These are phyloP conservation scores for Gillenia trifoliata DNA, from an alignment of 306 rosid species.

Conservation along the genomic window DNA sequence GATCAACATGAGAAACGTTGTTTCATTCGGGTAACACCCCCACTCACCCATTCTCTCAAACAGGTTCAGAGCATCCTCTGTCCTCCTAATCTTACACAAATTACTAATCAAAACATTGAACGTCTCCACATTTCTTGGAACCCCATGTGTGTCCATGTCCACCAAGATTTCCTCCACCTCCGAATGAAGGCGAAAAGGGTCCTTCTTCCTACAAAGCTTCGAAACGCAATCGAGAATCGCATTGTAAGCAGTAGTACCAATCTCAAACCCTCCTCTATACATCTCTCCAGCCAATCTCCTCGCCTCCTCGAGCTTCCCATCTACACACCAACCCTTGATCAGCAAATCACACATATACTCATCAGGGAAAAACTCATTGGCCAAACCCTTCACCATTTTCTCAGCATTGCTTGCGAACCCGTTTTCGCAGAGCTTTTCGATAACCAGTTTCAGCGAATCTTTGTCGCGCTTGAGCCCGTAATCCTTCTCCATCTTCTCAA, in stretches of 20 bases:
- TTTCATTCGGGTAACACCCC: conserved; percentile 41
- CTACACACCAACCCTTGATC: conserved; percentile 62
- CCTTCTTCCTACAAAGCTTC: conserved; percentile 65
- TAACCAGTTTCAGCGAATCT: conserved; percentile 43
- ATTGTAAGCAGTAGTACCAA: conserved; percentile 55
- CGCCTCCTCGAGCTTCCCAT: conserved; percentile 68
- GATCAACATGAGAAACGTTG: conserved; percentile 50
- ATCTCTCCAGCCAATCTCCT: conserved; percentile 70
- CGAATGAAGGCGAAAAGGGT: conserved; percentile 54
- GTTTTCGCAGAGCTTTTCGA: conserved; percentile 59
- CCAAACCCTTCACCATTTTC: conserved; percentile 64
- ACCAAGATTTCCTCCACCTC: conserved; percentile 62
- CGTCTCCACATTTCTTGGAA: conserved; percentile 79
- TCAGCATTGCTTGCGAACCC: conserved; percentile 70
- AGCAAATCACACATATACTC: conserved; percentile 54
- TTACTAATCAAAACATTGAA: conserved; percentile 65
- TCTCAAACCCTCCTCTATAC: conserved; percentile 78
- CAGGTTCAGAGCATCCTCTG: conserved; percentile 50
- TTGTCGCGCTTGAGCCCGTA: conserved; percentile 56
- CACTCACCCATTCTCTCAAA: conserved; percentile 61
- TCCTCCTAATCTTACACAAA: conserved; percentile 75
- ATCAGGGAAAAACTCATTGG: conserved; percentile 64
- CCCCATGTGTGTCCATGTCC: conserved; percentile 61
- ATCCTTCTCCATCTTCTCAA: conserved; percentile 71
- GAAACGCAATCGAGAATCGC: conserved; percentile 73